These are phyloP conservation scores for Colletotrichum euphorbiae DNA, from an alignment of 2,329 filamentous ascomycete species.

Conservation along the genomic window DNA sequence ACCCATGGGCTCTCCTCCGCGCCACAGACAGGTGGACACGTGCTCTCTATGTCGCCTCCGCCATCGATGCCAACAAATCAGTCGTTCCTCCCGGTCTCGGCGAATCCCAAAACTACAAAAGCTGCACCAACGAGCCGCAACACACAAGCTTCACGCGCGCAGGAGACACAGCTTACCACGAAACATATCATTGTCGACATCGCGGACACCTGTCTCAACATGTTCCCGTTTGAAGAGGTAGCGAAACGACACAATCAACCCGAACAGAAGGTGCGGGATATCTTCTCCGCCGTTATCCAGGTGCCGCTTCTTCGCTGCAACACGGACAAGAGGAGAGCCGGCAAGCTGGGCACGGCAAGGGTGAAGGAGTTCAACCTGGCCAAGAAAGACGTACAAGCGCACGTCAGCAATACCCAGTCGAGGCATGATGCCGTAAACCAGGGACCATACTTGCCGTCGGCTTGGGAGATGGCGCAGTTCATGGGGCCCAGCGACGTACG, in stretches of 20 bases:
- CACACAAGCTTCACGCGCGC: background rate
- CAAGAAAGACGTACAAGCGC: conserved; percentile 50
- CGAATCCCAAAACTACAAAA: background rate
- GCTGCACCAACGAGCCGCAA: background rate
- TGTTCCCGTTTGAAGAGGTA: conserved; percentile 59
- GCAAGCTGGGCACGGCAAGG: conserved; percentile 54
- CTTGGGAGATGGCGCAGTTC: conserved; percentile 38
- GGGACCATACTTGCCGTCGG: conserved; percentile 22
- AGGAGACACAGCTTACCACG: conserved; percentile 46
- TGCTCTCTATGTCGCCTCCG: conserved; percentile 14
- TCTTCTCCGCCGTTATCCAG: conserved; percentile 61
- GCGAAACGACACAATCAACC: conserved; percentile 57
- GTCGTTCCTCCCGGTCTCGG: conserved; percentile 2
- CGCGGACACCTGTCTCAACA: conserved; percentile 59
- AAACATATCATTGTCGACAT: conserved; percentile 61
- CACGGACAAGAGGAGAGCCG: conserved; percentile 56
- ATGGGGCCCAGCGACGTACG: conserved; percentile 34
- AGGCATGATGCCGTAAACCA: conserved; percentile 18
- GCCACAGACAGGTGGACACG: conserved; percentile 5
- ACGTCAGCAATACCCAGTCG: conserved; percentile 1
- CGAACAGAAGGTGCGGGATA: conserved; percentile 58
- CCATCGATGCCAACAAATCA: conserved; percentile 2
- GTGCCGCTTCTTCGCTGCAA: conserved; percentile 60
- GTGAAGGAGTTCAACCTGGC: conserved; percentile 57
- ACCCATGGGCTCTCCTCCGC: background rate